Evolutionary conservation across 768 basidiomycete genomes (phyloP).

Genomic region (Leccinum truebloodii): DNA sequence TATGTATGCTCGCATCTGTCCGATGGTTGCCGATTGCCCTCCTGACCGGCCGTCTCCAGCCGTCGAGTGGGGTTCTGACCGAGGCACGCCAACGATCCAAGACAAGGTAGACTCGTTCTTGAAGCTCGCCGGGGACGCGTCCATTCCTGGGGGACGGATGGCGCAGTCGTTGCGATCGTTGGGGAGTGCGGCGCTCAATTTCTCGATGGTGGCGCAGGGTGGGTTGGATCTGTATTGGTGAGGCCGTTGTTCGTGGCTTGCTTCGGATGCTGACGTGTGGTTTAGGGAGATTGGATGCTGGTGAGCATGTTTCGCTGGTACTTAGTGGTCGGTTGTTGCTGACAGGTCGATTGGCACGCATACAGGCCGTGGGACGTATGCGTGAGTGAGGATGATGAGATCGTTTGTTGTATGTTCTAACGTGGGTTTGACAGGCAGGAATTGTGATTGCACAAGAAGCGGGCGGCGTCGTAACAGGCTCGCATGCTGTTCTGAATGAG

Average conservation of each 20-base stretch:
- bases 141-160: conserved; percentile 75
- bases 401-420: not conserved
- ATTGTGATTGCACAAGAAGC: conserved; percentile 91
- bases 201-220: conserved; percentile 84
- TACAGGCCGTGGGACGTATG: conserved; percentile 84
- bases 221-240: conserved; percentile 87
- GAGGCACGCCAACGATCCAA: conserved; percentile 50
- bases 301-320: conserved; percentile 34
- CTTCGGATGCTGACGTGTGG: conserved; percentile 2
- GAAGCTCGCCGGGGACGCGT: conserved; percentile 72
- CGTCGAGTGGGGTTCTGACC: conserved; percentile 89
- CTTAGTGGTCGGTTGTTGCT: not conserved
- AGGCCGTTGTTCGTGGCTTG: conserved; percentile 20
- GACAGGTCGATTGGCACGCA: not conserved
- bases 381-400: conserved; percentile 35
- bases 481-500: conserved; percentile 47
- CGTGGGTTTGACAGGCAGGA: conserved; percentile 56
- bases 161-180: conserved; percentile 79
- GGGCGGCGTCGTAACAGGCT: conserved; percentile 78
- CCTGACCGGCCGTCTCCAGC: conserved; percentile 41
- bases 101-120: conserved; percentile 69
- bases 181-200: conserved; percentile 85
- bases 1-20: conserved; percentile 21
- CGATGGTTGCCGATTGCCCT: not conserved
- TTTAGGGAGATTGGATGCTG: conserved; percentile 79